Evolutionary conservation across 176 grass and related monocot species (phyloP), one percentile per base, ranked within the genome.

Genomic region (Leersia perrieri): DNA sequence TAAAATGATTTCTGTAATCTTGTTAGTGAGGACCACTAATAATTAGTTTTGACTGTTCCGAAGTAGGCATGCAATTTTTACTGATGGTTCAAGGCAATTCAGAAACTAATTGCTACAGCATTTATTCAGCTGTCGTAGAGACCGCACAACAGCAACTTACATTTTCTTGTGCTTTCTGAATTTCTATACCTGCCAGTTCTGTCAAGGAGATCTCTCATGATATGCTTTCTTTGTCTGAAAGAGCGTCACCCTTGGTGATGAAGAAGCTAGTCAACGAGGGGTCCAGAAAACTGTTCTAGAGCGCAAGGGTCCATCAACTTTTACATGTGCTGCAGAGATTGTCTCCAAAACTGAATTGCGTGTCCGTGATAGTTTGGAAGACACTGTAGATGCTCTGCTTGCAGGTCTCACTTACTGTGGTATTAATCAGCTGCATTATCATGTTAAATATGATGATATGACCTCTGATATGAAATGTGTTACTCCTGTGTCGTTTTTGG

Each of bases 181-280:
- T 44, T 39, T 10, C 27, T 10, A 15, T 44, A 13, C 6, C 49
- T 72, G 3, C 14, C 13, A 49, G 65, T 70, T 70, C 75, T 70
- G 11, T 82, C 12, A 58, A 34, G 26, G 49, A 79, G 11, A 20
- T 58, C 20, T 82, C 22, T 70, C 58, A 73, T 57, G 34, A 38
- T 63, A 31, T 87, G 34, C 8, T 80, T 75, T 80, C 2, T 80
- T 31, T 77, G 3, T 76, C 35, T 78, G 32, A 66, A 84, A 94
- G 92, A 98, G 81, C 39, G 95, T 98, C 72, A 94, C 92, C 31
- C 84, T 98, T 81, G 92, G 92, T 64, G 95, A 98, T 55, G 92
- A 95, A 88, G 92, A 98, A 88, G 92, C 95, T 34, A 93, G 39
- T 44, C 68, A 88, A 74, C 93, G 95, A 91, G 92, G 95, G 20